Evolutionary conservation across 176 grass and related monocot species (phyloP), one percentile per base, ranked within the genome.

Genomic region (Oryza glumipatula): DNA sequence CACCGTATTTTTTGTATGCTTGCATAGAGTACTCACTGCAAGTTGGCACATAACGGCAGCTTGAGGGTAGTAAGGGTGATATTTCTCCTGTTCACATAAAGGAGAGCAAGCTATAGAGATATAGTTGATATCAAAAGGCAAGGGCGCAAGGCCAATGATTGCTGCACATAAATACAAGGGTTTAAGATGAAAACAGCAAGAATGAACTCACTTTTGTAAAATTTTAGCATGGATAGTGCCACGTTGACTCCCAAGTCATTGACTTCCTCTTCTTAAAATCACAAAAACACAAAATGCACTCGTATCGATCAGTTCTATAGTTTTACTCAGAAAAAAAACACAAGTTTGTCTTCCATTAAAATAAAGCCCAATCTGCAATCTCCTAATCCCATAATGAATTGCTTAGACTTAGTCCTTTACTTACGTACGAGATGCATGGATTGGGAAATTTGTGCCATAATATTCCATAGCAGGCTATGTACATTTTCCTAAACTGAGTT

Each of bases 21-120:
- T 90, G 82, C 89, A 94, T 95, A 51, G 93, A 95, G 83, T 98
- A 95, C 44, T 90, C 89, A 9, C 96, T 98, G 72, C 93, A 95
- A 11, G 96, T 98, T 49, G 93, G 93, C 32, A 98, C 89, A 67
- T 90, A 98, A 30, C 91, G 91, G 41, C 93, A 98, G 67, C 87
- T 95, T 16, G 91, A 83, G 24, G 89, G 89, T 61, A 95, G 90
- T 51, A 98, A 80, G 26, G 91, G 96, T 19, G 91, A 95, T 80
- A 98, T 95, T 76, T 98, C 89, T 71, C 87, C 96, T 98, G 87
- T 61, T 77, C 73, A 88, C 46, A 84, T 4, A 87, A 86, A 83
- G 68, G 24, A 84, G 64, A 80, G 77, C 33, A 88, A 73, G 72
- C 15, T 38, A 52, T 36, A 76, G 17, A 79, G 19, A 86, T 44